A percentile compares a stretch with the other conserved stretches of the same genome.
These are phyloP conservation scores for Limnomonas spitsbergensis DNA, from an alignment of 139 green algal genomes.

Conservation along the genomic window DNA sequence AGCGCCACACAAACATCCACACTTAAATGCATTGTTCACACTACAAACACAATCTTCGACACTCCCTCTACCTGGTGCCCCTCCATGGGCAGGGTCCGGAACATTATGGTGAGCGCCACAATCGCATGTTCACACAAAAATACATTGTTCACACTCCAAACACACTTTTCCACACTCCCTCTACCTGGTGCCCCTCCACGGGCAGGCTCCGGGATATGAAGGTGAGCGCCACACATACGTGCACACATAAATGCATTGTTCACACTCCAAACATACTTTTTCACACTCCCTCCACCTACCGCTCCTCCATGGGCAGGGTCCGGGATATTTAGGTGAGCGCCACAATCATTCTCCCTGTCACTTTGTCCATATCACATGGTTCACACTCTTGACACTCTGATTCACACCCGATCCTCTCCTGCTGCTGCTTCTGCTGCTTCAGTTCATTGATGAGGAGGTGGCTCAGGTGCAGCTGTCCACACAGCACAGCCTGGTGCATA, in stretches of 20 bases:
- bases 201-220: slow-evolving; percentile 1
- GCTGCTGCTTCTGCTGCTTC: too few relatives aligned
- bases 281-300: not conserved
- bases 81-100: not conserved
- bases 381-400: too few relatives aligned
- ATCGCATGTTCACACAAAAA: not conserved
- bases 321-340: slow-evolving; percentile 4
- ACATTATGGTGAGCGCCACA: slow-evolving; percentile 3
- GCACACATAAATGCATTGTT: too few relatives aligned
- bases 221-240: too few relatives aligned
- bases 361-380: too few relatives aligned
- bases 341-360: not conserved
- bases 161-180: too few relatives aligned
- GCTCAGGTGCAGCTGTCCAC: slow-evolving; percentile 3
- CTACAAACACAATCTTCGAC: too few relatives aligned
- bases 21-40: not conserved
- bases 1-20: not conserved
- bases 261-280: too few relatives aligned
- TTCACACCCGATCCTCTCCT: too few relatives aligned
- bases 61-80: not conserved
- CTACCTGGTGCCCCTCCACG: not conserved
- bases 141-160: too few relatives aligned
- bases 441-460: slow-evolving; percentile 13
- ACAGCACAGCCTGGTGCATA: slow-evolving; percentile 1
- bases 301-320: not conserved